Evolutionary conservation across 768 basidiomycete genomes (phyloP), one percentile per base, ranked within the genome.

Genomic region (Megacollybia marginata): DNA sequence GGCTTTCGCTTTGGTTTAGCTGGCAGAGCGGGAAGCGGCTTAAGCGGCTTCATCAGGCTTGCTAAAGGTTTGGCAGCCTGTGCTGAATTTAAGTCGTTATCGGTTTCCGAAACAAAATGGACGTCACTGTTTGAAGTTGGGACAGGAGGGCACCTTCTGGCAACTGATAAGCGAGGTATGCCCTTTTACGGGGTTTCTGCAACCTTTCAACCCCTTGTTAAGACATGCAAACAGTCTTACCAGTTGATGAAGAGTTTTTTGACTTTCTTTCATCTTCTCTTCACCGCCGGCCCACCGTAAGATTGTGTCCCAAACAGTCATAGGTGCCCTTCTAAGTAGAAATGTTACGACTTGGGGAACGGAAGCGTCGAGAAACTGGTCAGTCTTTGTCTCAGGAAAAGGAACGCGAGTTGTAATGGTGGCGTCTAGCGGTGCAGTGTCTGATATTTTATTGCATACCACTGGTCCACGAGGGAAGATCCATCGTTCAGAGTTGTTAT

Each of bases 401-500:
- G 79, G 78, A 42, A 80, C 49, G 55, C 71, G 62, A 42, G 70
- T 65, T 18, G 71, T 71, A 6, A 83, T 60, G 7, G 68, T 56
- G n/a, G 74, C 67, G 47, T 68, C 64, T 46, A 59, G 65, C 9
- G 50, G 31, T 9, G 48, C 47, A 44, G 51, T 54, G 51, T 73
- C 69, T 19, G 54, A 50, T 32, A 58, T 55, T 49, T 63, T 63
- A 53, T 84, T 76, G 52, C 71, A 80, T 31, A 73, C 64, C 8
- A 74, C 73, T 5, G 73, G 69, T 18, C 77, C 79, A 32, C 84
- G 77, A 47, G 88, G 86, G 48, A 90, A 69, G 6, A 85, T 56
- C 78, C 79, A 83, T n/a, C 81, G 75, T 44, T 87, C 84, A 40
- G 69, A 68, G 2, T 78, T 70, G 5, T 68, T 65, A 57, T 89